Evolutionary conservation across 805 yeast species (phyloP), one percentile per base, ranked within the genome.

Genomic region (Pichia cephalocereana): DNA sequence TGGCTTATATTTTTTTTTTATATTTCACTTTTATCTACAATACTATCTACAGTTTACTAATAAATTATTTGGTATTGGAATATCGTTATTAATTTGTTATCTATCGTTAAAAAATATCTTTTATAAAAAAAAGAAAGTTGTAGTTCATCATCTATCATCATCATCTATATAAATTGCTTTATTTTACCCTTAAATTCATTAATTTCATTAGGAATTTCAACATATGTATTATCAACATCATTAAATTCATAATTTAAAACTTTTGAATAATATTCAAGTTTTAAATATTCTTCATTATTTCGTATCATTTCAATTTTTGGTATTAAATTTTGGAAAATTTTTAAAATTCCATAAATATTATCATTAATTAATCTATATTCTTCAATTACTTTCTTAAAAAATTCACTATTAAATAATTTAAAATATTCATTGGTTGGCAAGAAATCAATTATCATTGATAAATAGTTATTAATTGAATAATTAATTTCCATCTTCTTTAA

Each of bases 271-370:
- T 66, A 65, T 12, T 47, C 45, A 46, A 62, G 49, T 36, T 62
- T 34, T 15, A 34, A 34, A 34, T 34, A 34, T 6, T 10, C 9
- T 14, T 30, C 32, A 30, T 30, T 5, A 23, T 8, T 30, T 30
- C 32, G 14, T 30, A 23, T 23, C 26, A 23, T 23, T 23, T 23
- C 14, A 34, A 15, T 34, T 2, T 7, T 34, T 34, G 37, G 37
- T 34, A 40, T 17, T 36, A 40, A 28, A n/a, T 27, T 9, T 8
- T 53, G 53, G 40, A 65, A 54, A 18, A 60, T 54, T 48, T 63
- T 63, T 49, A 63, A 57, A 34, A 67, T 56, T 1, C 69, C 70
- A 52, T 66, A 66, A 27, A 66, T 56, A 49, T 65, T 67, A 47
- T 66, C 70, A 34, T 47, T 58, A 18, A 60, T 46, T 41, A 67